These are phyloP conservation scores for Isoetes taiwanensis DNA, from an alignment of 75 land plant genomes.

Conservation along the genomic window DNA sequence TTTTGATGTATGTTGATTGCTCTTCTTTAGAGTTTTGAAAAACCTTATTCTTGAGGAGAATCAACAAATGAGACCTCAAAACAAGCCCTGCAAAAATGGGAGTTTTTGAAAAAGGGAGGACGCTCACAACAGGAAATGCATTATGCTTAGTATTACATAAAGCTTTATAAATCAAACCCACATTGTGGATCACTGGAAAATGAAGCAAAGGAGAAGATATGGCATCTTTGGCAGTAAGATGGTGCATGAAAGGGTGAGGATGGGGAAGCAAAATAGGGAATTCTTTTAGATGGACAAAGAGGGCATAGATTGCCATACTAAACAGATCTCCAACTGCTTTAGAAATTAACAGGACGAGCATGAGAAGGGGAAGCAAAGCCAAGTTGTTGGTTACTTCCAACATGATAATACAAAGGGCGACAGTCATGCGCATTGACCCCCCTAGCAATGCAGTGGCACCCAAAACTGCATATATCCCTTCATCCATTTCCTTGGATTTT, in stretches of 20 bases:
- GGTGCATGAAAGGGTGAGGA: constrained; percentile 3
- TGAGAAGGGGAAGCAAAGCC: not conserved
- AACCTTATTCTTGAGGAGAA: constrained; percentile 23
- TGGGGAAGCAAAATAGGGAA: not conserved
- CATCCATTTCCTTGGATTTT: not conserved
- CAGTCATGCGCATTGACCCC: not conserved
- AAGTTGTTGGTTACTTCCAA: constrained; percentile 1
- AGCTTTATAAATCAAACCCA: too few relatives aligned
- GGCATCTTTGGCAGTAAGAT: not conserved
- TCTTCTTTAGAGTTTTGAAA: constrained; percentile 11
- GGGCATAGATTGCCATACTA: not conserved
- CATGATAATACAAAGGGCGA: not conserved
- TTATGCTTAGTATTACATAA: not conserved
- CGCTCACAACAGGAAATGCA: not conserved
- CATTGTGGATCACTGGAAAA: constrained; percentile 30
- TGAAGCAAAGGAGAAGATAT: constrained; percentile 9
- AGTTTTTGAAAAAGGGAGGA: not conserved
- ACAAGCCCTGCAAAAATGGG: not conserved
- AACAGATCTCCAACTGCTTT: not conserved
- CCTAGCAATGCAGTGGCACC: constrained; percentile 5
- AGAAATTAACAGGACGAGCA: not conserved
- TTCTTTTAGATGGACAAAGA: not conserved
- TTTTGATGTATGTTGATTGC: not conserved
- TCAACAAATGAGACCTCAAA: constrained; percentile 21
- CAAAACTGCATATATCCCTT: not conserved